phyloP scores from a whole-genome alignment of 75 land plant genomes.

The Selaginella moellendorffii region DNA sequence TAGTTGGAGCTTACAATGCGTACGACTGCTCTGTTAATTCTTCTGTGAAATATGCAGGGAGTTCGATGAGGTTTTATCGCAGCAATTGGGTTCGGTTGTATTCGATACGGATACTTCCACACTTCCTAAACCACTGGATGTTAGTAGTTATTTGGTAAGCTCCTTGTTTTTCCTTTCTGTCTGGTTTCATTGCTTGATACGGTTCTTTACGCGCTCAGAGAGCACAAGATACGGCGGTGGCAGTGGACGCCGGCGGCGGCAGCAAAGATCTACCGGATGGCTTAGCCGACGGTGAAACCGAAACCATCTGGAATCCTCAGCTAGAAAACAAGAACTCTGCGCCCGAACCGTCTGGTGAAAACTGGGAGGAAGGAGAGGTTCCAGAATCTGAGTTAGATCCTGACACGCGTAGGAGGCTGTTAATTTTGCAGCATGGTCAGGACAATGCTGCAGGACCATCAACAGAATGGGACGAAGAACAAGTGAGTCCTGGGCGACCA shows the following conservation, averaged over 20 bases:
- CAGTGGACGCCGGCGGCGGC: slow-evolving; percentile 10
- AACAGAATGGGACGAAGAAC: slow-evolving; percentile 46
- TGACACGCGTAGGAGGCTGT: slow-evolving; percentile 75
- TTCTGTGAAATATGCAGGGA: slow-evolving; percentile 35
- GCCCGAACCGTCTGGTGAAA: background rate
- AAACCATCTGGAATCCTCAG: slow-evolving; percentile 36
- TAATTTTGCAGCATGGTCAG: slow-evolving; percentile 88
- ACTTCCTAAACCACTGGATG: slow-evolving; percentile 65
- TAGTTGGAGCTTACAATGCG: background rate
- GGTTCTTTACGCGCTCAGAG: background rate
- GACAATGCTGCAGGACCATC: too few species aligned
- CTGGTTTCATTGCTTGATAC: background rate
- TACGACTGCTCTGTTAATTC: background rate
- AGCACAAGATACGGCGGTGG: background rate
- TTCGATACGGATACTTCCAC: slow-evolving; percentile 53
- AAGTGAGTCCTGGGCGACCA: slow-evolving; percentile 37
- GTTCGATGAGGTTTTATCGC: slow-evolving; percentile 63
- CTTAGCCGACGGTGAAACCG: slow-evolving; percentile 53
- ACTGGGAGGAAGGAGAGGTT: slow-evolving; percentile 85
- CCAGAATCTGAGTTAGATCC: slow-evolving; percentile 92
- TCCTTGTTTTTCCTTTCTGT: background rate
- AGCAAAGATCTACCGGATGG: slow-evolving; percentile 48
- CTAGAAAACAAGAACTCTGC: background rate
- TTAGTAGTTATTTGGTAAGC: slow-evolving; percentile 16
- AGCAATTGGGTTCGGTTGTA: slow-evolving; percentile 33